phyloP scores from a whole-genome alignment of 805 yeast species.

The Candida coquimbonensis region DNA sequence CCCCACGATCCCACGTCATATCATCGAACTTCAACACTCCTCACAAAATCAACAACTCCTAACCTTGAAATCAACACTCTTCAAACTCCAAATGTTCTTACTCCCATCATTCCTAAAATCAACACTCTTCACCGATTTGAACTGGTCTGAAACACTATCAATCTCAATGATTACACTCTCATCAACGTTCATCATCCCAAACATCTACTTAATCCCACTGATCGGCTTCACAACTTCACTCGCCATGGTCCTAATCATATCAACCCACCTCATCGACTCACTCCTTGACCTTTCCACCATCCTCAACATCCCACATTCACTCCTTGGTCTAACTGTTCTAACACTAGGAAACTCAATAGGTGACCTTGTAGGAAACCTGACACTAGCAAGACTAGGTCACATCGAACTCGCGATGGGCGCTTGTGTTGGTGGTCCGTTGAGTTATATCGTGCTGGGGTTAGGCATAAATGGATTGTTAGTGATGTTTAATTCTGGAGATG shows the following conservation, averaged over 20 bases:
- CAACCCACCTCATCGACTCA: conserved; percentile 61
- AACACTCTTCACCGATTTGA: not conserved
- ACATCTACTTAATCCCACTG: conserved; percentile 23
- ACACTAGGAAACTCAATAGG: conserved; percentile 93
- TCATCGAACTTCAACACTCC: not conserved
- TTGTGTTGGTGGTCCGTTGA: conserved; percentile 87
- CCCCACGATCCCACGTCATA: conserved; percentile 1
- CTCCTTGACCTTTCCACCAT: conserved; percentile 55
- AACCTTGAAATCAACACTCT: not conserved
- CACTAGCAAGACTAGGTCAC: conserved; percentile 74
- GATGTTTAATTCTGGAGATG: not conserved
- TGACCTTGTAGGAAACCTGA: conserved; percentile 76
- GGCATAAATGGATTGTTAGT: conserved; percentile 65
- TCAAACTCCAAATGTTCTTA: not conserved
- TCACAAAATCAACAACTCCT: not conserved
- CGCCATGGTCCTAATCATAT: conserved; percentile 61
- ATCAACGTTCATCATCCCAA: not conserved
- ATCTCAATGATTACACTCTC: not conserved
- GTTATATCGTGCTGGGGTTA: conserved; percentile 71
- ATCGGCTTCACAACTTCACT: conserved; percentile 65
- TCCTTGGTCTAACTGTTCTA: conserved; percentile 80
- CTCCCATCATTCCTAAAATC: conserved; percentile 1
- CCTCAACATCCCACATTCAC: conserved; percentile 61
- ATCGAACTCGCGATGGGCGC: conserved; percentile 93
- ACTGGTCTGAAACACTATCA: not conserved